Conservation (phyloP, 2,329 filamentous ascomycete species). For the Curvularia spicifera region DNA sequence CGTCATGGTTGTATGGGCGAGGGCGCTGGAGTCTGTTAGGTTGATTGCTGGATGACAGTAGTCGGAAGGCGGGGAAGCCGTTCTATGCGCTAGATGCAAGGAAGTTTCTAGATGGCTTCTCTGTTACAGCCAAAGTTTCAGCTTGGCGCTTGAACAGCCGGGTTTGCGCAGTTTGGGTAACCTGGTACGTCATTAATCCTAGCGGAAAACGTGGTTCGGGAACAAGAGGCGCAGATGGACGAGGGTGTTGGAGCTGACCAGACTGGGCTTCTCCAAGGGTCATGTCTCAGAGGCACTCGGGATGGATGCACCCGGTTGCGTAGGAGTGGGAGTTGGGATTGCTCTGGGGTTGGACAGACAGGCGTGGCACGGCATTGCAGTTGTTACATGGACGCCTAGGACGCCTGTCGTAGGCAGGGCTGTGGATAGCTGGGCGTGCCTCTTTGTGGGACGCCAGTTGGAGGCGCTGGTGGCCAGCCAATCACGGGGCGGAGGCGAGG, state of each 20-base stretch:
- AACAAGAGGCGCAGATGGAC: constrained; percentile 17
- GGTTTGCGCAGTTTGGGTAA: constrained; percentile 12
- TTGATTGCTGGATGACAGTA: constrained; percentile 3
- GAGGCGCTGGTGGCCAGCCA: constrained; percentile 38
- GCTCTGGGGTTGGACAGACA: neutral
- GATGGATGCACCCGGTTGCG: constrained; percentile 27
- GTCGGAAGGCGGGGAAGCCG: constrained; percentile 43
- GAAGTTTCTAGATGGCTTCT: constrained; percentile 39
- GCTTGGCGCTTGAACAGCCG: constrained; percentile 20
- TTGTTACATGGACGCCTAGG: neutral
- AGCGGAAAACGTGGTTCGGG: constrained; percentile 21
- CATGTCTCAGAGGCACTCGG: constrained; percentile 31
- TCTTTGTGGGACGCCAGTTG: constrained; percentile 27
- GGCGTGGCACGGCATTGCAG: constrained; percentile 4
- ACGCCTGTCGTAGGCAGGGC: neutral
- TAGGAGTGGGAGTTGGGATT: constrained; percentile 13
- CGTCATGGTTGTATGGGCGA: neutral
- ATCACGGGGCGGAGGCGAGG: constrained; percentile 28
- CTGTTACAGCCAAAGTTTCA: constrained; percentile 41
- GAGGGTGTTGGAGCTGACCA: constrained; percentile 14
- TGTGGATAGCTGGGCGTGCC: constrained; percentile 16
- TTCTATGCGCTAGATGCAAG: constrained; percentile 37
- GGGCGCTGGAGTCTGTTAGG: too few relatives aligned
- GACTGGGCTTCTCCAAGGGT: constrained; percentile 19
- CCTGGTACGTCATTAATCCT: constrained; percentile 30